Evolutionary conservation across 192 early-diverging fungal species (phyloP).

Genomic region (Bifiguratus adelaidae): DNA sequence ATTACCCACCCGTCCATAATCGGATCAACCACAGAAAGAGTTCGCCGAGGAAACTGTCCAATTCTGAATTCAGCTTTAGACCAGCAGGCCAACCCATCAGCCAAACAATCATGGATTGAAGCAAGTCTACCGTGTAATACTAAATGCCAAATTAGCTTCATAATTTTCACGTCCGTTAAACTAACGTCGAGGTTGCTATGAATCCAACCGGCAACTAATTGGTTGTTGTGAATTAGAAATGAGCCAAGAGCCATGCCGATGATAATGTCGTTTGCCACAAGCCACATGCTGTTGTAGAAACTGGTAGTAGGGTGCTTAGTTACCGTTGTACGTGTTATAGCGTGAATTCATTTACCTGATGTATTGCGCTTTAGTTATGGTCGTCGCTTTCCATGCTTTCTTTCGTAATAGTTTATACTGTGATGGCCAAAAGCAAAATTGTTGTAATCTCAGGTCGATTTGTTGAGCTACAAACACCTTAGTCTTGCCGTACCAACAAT

Average conservation of each 20-base stretch:
- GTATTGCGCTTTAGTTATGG: conserved; percentile 56
- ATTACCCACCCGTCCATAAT: conserved; percentile 62
- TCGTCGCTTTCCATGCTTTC: conserved; percentile 39
- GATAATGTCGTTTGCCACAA: conserved; percentile 86
- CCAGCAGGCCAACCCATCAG: conserved; percentile 89
- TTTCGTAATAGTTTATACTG: conserved; percentile 64
- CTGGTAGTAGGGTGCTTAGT: conserved; percentile 16
- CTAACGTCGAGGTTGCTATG: conserved; percentile 34
- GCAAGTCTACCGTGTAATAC: conserved; percentile 57
- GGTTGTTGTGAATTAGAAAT: conserved; percentile 51
- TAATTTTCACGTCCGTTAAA: not conserved
- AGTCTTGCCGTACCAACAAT: too few relatives aligned
- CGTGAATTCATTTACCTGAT: conserved; percentile 51
- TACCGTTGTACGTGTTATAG: not conserved
- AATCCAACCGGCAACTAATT: conserved; percentile 38
- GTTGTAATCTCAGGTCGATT: conserved; percentile 78
- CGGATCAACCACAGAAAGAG: conserved; percentile 82
- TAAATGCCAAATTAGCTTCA: conserved; percentile 7
- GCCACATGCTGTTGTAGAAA: conserved; percentile 95
- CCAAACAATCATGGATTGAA: conserved; percentile 76
- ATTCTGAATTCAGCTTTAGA: conserved; percentile 88
- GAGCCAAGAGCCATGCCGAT: conserved; percentile 74
- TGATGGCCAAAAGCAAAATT: conserved; percentile 78
- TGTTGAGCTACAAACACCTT: conserved; percentile 84
- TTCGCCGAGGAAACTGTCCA: conserved; percentile 82